These are phyloP conservation scores for Epichloe sylvatica DNA, from an alignment of 2,329 filamentous ascomycete species.

Conservation along the genomic window DNA sequence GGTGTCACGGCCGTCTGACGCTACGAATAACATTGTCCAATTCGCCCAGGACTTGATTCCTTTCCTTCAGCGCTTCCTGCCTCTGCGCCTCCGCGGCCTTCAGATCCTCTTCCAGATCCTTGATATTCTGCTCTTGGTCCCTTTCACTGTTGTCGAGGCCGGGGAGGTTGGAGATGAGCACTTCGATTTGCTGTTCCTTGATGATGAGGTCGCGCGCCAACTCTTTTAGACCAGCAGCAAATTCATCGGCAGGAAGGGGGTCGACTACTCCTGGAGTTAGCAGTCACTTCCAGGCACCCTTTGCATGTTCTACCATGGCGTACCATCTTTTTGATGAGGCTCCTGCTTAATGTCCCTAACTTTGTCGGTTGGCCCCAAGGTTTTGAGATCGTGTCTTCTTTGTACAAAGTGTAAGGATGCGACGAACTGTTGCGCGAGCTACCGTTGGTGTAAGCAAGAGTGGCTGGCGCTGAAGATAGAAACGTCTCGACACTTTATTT, in stretches of 20 bases:
- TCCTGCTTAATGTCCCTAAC: constrained; percentile 45
- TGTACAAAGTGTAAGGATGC: constrained; percentile 53
- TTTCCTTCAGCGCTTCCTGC: constrained; percentile 49
- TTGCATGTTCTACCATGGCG: not conserved
- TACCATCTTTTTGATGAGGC: constrained; percentile 37
- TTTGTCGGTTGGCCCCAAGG: constrained; percentile 42
- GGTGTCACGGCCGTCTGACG: constrained; percentile 41
- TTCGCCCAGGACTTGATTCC: constrained; percentile 44
- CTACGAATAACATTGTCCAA: constrained; percentile 48
- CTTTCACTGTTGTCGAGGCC: constrained; percentile 66
- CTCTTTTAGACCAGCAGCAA: constrained; percentile 54
- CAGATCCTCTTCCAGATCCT: constrained; percentile 50
- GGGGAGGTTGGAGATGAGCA: constrained; percentile 58
- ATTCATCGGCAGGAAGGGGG: constrained; percentile 47
- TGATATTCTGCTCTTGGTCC: constrained; percentile 57
- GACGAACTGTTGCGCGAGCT: constrained; percentile 57
- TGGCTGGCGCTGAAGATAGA: not conserved
- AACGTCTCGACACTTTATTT: constrained; percentile 9
- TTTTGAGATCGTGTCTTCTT: constrained; percentile 52
- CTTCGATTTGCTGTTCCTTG: constrained; percentile 74
- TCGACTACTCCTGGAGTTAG: constrained; percentile 31
- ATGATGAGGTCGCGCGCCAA: constrained; percentile 62
- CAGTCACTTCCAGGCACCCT: not conserved
- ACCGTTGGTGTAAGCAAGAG: constrained; percentile 1
- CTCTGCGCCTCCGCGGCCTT: constrained; percentile 48